Conservation (phyloP, 1,284 basidiomycete genomes). For the Cerrena zonata region DNA sequence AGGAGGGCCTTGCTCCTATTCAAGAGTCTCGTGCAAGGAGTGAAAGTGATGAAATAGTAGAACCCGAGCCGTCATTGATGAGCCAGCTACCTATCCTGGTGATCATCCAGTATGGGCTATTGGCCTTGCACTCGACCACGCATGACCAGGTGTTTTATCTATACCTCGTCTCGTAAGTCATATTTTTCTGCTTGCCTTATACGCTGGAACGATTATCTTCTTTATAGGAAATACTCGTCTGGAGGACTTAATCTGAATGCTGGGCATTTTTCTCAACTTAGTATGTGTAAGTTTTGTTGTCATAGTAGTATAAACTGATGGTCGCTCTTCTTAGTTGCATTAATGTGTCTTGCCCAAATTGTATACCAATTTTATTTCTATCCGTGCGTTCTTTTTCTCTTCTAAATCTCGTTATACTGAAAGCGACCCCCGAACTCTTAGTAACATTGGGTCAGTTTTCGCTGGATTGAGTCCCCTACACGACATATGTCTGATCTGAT, state of each 20-base stretch:
- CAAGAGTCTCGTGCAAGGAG: constrained; percentile 38
- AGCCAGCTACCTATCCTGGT: constrained; percentile 65
- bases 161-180: constrained; percentile 74
- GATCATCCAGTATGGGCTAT: constrained; percentile 73
- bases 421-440: constrained; percentile 24
- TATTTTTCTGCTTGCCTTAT: not conserved
- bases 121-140: constrained; percentile 76
- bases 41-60: constrained; percentile 14
- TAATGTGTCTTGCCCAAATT: constrained; percentile 78
- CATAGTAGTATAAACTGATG: constrained; percentile 4
- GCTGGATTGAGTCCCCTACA: not conserved
- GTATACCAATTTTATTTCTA: constrained; percentile 82
- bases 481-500: not conserved
- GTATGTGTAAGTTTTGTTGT: constrained; percentile 34
- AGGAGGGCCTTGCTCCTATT: constrained; percentile 44
- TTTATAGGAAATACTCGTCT: constrained; percentile 54
- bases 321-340: constrained; percentile 51
- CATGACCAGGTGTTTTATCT: constrained; percentile 82
- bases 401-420: no score
- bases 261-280: constrained; percentile 77
- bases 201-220: not conserved
- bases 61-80: constrained; percentile 54
- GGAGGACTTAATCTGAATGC: constrained; percentile 75
- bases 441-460: constrained; percentile 48
- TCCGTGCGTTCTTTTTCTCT: constrained; percentile 49